phyloP scores from a whole-genome alignment of 129 eudicot species.

The Scalesia atractyloides region DNA sequence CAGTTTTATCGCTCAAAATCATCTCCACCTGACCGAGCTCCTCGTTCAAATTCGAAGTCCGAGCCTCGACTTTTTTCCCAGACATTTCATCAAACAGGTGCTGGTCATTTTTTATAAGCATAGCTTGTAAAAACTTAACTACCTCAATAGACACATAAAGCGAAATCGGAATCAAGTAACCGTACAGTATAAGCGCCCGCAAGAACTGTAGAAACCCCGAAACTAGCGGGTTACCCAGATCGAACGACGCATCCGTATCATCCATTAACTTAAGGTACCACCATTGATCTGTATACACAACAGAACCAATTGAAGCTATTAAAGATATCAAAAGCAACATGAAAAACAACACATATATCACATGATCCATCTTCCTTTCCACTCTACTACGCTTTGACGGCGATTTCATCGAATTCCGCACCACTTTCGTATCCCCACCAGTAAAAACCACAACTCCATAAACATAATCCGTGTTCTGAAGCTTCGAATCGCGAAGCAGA shows the following conservation, averaged over 20 bases:
- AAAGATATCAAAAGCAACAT: constrained; percentile 50
- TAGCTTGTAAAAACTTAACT: constrained; percentile 58
- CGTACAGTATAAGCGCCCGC: constrained; percentile 54
- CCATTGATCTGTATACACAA: constrained; percentile 31
- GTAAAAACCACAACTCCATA: constrained; percentile 52
- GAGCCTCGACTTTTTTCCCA: constrained; percentile 44
- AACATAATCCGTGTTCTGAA: constrained; percentile 51
- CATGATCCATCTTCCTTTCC: constrained; percentile 53
- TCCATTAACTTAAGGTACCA: constrained; percentile 48
- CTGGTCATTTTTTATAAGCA: constrained; percentile 52
- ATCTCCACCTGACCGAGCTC: constrained; percentile 63
- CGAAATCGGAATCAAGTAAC: constrained; percentile 59
- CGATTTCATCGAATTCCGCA: constrained; percentile 49
- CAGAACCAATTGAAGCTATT: constrained; percentile 48
- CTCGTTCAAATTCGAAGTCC: constrained; percentile 60
- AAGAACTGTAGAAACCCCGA: constrained; percentile 52
- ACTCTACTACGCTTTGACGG: constrained; percentile 55
- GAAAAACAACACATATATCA: constrained; percentile 47
- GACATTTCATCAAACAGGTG: constrained; percentile 48
- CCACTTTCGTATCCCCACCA: constrained; percentile 55
- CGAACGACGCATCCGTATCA: constrained; percentile 36
- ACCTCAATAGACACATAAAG: constrained; percentile 59
- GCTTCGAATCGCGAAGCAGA: constrained; percentile 55
- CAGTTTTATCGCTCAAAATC: constrained; percentile 53
- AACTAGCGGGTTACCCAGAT: constrained; percentile 34